phyloP scores from a whole-genome alignment of 2,329 filamentous ascomycete genomes.

The Penicillium italicum region DNA sequence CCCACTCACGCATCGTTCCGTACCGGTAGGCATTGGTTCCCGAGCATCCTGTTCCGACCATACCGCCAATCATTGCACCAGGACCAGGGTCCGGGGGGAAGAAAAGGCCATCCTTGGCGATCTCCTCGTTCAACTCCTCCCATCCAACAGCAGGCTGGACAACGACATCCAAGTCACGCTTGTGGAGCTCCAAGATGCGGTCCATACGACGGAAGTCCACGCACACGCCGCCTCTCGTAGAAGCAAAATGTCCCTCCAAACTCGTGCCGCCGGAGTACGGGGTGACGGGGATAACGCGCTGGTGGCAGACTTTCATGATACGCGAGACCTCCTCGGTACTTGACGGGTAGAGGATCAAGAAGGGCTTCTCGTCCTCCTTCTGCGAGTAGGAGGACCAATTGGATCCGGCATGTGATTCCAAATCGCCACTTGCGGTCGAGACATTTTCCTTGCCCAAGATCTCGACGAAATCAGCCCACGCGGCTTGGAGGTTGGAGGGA shows the following conservation, averaged over 20 bases:
- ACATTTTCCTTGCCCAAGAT: constrained; percentile 62
- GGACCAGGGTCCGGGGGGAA: constrained; percentile 91
- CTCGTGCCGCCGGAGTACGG: constrained; percentile 85
- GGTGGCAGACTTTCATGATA: constrained; percentile 85
- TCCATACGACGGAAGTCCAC: constrained; percentile 86
- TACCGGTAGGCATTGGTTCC: constrained; percentile 91
- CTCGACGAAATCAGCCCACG: constrained; percentile 60
- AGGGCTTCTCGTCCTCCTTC: constrained; percentile 44
- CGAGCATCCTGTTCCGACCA: constrained; percentile 51
- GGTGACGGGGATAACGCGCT: constrained; percentile 75
- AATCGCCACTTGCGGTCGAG: constrained; percentile 54
- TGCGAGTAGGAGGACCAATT: constrained; percentile 58
- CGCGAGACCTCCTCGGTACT: constrained; percentile 79
- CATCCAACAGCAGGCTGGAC: constrained; percentile 81
- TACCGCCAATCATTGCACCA: constrained; percentile 84
- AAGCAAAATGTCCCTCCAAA: constrained; percentile 82
- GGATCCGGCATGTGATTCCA: constrained; percentile 57
- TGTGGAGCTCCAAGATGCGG: constrained; percentile 71
- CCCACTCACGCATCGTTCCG: constrained; percentile 94
- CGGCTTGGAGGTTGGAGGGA: constrained; percentile 58
- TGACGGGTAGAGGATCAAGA: constrained; percentile 68
- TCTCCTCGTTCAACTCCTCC: constrained; percentile 77
- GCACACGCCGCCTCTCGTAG: constrained; percentile 77
- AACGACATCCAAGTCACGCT: constrained; percentile 70
- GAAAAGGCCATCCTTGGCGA: constrained; percentile 72